These are phyloP conservation scores for Hypoxylon sp. DNA, from an alignment of 2,329 filamentous ascomycete species.

Conservation along the genomic window DNA sequence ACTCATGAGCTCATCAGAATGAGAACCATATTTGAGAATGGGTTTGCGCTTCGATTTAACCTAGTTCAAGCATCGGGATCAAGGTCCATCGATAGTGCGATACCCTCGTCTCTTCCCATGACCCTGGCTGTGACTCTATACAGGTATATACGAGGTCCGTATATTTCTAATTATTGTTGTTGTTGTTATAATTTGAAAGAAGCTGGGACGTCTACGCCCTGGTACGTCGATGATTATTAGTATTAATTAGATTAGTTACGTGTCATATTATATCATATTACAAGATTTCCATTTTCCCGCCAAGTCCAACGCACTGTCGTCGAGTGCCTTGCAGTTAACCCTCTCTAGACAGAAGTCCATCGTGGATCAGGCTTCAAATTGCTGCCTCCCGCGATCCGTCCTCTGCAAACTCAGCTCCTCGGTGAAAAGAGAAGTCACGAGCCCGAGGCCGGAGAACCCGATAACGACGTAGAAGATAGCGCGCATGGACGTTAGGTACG, in stretches of 20 bases:
- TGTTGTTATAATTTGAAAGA: neutral
- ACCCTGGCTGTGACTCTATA: neutral
- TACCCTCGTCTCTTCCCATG: neutral
- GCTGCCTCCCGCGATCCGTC: conserved; percentile 36
- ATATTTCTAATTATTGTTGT: neutral
- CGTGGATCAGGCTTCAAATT: conserved; percentile 28
- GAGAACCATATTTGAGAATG: neutral
- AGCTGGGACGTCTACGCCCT: neutral
- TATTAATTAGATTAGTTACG: conserved; percentile 1
- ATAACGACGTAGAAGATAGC: conserved; percentile 40
- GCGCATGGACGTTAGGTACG: conserved; percentile 34
- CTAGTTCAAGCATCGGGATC: neutral
- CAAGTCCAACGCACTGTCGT: neutral
- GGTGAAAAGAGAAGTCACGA: conserved; percentile 36
- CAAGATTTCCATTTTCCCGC: neutral
- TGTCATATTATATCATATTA: neutral
- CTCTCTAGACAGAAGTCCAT: neutral
- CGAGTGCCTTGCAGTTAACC: neutral
- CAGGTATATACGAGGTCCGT: too few relatives aligned
- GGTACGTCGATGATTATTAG: neutral
- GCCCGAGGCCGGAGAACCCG: conserved; percentile 36
- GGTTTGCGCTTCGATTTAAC: neutral
- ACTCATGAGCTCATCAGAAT: neutral
- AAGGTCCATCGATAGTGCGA: neutral
- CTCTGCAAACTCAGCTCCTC: conserved; percentile 36